Base-by-base conservation (phyloP, 768 basidiomycete genomes). In the Tephrocybe rancida region DNA sequence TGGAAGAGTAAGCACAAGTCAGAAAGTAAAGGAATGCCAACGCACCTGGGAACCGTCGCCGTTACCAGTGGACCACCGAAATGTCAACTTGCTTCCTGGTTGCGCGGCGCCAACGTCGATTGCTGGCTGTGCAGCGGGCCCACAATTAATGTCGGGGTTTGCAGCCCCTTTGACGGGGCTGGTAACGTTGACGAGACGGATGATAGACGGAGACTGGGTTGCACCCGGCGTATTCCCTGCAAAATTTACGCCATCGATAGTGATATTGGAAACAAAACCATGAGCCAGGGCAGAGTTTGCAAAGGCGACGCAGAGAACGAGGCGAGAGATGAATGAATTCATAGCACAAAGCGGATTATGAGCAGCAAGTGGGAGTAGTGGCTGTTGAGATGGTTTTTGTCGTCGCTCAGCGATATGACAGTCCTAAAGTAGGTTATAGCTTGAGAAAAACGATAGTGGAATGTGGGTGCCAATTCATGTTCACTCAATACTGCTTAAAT, bases 101-200 rank as follows among this genome's bases (percentile, higher is more conserved):
- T 43, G 83, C n/a, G 80, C 86, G 41, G 76, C 60, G 5, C 78
- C 84, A 43, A 82, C 74, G 32, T 80, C 69, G 4, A 73, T 54
- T 0, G 84, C 87, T 1, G 73, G 66, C 43, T 74, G 68, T 2
- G 85, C 80, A 26, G 75, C 68, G 18, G 73, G 69, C 10, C 88
- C 88, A 58, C 88, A 90, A 66, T 80, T 85, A 10, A 87, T 45
- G 48, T 72, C 74, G 2, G 77, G 61, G 60, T 87, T 88, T 30
- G 50, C 68, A n/a, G 85, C 78, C 30, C 83, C 84, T 67, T 88
- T 74, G 59, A 76, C 72, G 0, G 80, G 80, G 45, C 65, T 63
- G 6, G 66, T 67, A 0, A 57, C 52, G 59, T 58, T 64, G 53
- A 81, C 63, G 54, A 76, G 71, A 21, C 79, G 77, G 50, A 80